Evolutionary conservation across 768 basidiomycete genomes (phyloP).

Genomic region (Candolleomyces aberdarensis): DNA sequence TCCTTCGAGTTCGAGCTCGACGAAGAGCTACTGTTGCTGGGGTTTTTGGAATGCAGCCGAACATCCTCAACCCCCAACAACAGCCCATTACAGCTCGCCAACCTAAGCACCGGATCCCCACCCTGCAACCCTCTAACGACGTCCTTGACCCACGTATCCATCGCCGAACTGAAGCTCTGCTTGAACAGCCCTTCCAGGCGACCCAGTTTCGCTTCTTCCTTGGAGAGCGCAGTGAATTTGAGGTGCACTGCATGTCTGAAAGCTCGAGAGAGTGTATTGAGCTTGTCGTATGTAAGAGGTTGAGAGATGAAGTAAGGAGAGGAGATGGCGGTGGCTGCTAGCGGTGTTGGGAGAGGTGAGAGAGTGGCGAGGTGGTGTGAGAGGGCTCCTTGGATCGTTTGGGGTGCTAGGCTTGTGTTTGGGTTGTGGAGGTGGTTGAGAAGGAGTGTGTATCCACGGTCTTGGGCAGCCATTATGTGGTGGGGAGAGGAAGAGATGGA

Average conservation of each 20-base stretch:
- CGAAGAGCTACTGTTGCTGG: too few species aligned
- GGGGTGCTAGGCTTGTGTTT: slow-evolving; percentile 39
- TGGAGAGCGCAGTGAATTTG: slow-evolving; percentile 40
- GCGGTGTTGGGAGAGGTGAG: slow-evolving; percentile 50
- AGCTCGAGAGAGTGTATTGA: slow-evolving; percentile 49
- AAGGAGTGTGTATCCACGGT: slow-evolving; percentile 32
- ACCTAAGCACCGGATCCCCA: slow-evolving; percentile 57
- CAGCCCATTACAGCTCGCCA: slow-evolving; percentile 63
- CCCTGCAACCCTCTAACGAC: slow-evolving; percentile 61
- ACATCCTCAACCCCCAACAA: slow-evolving; percentile 60
- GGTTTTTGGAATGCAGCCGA: too few species aligned
- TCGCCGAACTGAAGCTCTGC: slow-evolving; percentile 33
- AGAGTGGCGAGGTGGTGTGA: slow-evolving; percentile 55
- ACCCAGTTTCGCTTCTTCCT: slow-evolving; percentile 31
- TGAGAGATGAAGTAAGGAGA: slow-evolving; percentile 50
- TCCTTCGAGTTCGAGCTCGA: slow-evolving; percentile 26
- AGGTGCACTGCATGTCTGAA: slow-evolving; percentile 61
- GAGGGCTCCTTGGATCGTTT: slow-evolving; percentile 52
- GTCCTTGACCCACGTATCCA: slow-evolving; percentile 49
- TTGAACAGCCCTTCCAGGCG: slow-evolving; percentile 34
- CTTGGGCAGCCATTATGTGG: slow-evolving; percentile 16
- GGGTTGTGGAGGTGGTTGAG: slow-evolving; percentile 51
- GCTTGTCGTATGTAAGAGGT: slow-evolving; percentile 42
- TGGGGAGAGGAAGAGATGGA: not conserved
- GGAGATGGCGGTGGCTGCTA: slow-evolving; percentile 54